Percentiles rank a stretch among this genome's conserved stretches.
These are phyloP conservation scores for Starmera dryadoides DNA, from an alignment of 805 yeast genomes.

Conservation along the genomic window DNA sequence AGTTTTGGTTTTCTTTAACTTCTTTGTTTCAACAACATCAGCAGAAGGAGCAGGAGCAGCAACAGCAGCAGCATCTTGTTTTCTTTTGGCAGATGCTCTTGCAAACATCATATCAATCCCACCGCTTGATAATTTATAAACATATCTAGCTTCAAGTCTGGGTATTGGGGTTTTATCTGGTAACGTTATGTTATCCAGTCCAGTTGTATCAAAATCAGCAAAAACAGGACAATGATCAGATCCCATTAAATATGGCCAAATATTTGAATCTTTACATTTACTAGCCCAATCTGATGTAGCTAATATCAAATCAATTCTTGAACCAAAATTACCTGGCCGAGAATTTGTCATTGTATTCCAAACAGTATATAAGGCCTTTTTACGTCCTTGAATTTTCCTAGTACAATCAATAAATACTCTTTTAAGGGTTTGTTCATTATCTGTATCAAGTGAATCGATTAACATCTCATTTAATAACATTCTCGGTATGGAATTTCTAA, in stretches of 20 bases:
- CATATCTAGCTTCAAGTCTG: constrained; percentile 46
- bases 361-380: constrained; percentile 71
- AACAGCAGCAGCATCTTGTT: background rate
- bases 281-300: constrained; percentile 32
- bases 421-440: constrained; percentile 22
- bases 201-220: constrained; percentile 45
- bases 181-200: constrained; percentile 1
- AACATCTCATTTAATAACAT: constrained; percentile 39
- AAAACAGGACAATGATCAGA: constrained; percentile 94
- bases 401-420: constrained; percentile 53
- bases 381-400: constrained; percentile 47
- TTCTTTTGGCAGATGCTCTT: constrained; percentile 1
- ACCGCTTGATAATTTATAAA: constrained; percentile 32
- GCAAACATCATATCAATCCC: constrained; percentile 28
- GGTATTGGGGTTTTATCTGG: constrained; percentile 15
- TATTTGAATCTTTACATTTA: constrained; percentile 32
- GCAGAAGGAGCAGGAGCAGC: background rate
- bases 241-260: constrained; percentile 69
- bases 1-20: constrained; percentile 3
- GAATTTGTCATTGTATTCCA: constrained; percentile 82
- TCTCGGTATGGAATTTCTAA: constrained; percentile 33
- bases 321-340: constrained; percentile 79
- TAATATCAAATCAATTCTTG: constrained; percentile 77
- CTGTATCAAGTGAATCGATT: constrained; percentile 24
- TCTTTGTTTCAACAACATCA: background rate